Base-by-base conservation (phyloP, 83 land plant species). In the Diphasiastrum complanatum region DNA sequence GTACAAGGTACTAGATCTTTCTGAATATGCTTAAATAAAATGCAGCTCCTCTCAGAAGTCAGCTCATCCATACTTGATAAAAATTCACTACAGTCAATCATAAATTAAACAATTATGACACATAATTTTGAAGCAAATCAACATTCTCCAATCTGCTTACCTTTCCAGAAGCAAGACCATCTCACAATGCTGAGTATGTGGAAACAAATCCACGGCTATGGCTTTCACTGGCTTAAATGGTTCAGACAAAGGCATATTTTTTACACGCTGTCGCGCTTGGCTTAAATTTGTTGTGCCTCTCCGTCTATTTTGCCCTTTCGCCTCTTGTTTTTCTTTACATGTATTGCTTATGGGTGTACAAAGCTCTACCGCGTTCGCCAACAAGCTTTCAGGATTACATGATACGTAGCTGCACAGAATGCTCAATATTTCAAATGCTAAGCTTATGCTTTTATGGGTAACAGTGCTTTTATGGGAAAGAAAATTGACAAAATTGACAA, bases 101-200 rank as follows among this genome's bases (percentile, higher is more conserved):
- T n/a, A n/a, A n/a, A n/a, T n/a, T n/a, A n/a, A n/a, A n/a, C n/a
- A n/a, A n/a, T n/a, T n/a, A n/a, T n/a, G n/a, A n/a, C n/a, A n/a
- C n/a, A n/a, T n/a, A n/a, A n/a, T n/a, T n/a, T n/a, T n/a, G n/a
- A n/a, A n/a, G n/a, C n/a, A n/a, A n/a, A n/a, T n/a, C n/a, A n/a
- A n/a, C n/a, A n/a, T n/a, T n/a, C n/a, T n/a, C n/a, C n/a, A n/a
- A n/a, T n/a, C n/a, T 25, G 12, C 28, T 63, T 79, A 87, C 70
- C 99, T 87, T 73, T 95, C 87, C 16, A 95, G 54, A 19, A 95
- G 99, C 99, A 95, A 90, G 47, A 95, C 90, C 83, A 90, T 75
- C 71, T 95, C 99, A 76, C 99, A 95, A 53, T 95, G 99, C 0
- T 81, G 77, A 5, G 99, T 95, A 48, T 95, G 97, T 4, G 99